Evolutionary conservation across 306 rosid species (phyloP), one percentile per base, ranked within the genome.

Genomic region (Oxytropis ochrocephala): DNA sequence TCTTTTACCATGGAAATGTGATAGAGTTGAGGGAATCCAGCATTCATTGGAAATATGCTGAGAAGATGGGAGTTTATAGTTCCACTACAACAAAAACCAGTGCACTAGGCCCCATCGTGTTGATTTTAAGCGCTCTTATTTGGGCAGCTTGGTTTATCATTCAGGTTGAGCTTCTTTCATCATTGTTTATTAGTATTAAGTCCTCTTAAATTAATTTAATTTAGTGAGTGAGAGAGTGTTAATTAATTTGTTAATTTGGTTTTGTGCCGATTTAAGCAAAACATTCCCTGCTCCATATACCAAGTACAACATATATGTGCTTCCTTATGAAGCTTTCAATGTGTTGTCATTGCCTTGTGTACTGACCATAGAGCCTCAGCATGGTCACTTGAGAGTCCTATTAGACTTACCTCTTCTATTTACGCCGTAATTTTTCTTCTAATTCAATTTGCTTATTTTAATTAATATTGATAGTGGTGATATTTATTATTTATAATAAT

Each of bases 211-310:
- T 24, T 24, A 24, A 24, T 24, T 24, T 24, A 24, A 24, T 24
- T 24, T 1, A 24, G 29, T 21, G 3, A 41, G 4, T 6, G n/a
- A 41, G n/a, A 8, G n/a, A 0, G 33, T 30, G 33, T 30, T 30
- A 30, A 30, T 30, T 35, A 43, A n/a, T n/a, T 24, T 24, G 29
- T 24, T 24, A 24, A 24, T 24, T 1, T 57, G 8, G 2, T 16
- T 8, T 75, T 71, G 97, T n/a, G 91, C 96, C 6, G 82, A 79
- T 61, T 18, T 93, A 69, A 76, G 88, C 72, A 81, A 62, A 60
- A 85, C 33, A 13, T 93, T 85, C 66, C 80, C 96, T 42, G 98
- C 87, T 16, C 97, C 98, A 0, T 93, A 82, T 36, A 93, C 94
- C 94, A 4, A 90, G 90, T 81, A 90, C 85, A 0, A 11, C 84